Conservation (phyloP, 2,329 filamentous ascomycete genomes). For the Arthrobotrys sinensis region DNA sequence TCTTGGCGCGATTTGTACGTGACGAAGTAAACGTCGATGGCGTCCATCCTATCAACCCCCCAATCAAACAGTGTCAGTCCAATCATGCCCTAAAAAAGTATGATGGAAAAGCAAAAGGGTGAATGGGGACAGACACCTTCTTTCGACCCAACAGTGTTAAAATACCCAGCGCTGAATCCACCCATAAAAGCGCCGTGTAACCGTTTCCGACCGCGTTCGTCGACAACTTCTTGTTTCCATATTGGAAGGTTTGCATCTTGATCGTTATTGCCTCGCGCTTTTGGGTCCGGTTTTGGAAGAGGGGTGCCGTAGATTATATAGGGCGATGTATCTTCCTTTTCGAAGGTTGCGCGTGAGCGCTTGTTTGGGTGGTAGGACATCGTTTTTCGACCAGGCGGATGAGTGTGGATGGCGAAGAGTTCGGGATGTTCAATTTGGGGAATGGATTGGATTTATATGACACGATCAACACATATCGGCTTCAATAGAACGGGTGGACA, state of each 20-base stretch:
- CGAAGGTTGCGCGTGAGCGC: slow-evolving; percentile 83
- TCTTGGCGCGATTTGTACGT: slow-evolving; percentile 79
- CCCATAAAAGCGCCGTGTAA: slow-evolving; percentile 97
- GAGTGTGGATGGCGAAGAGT: not conserved
- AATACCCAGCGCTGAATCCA: slow-evolving; percentile 98
- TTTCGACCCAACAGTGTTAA: slow-evolving; percentile 97
- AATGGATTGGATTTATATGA: not conserved
- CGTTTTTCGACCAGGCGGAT: not conserved
- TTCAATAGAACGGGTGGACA: not conserved
- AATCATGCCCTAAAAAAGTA: slow-evolving; percentile 26
- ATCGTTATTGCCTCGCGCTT: slow-evolving; percentile 75
- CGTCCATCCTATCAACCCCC: slow-evolving; percentile 77
- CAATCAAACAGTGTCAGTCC: slow-evolving; percentile 49
- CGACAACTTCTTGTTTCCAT: slow-evolving; percentile 98
- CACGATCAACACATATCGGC: slow-evolving; percentile 23
- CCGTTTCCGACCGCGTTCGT: slow-evolving; percentile 90
- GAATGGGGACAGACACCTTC: slow-evolving; percentile 72
- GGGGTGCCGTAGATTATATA: slow-evolving; percentile 88
- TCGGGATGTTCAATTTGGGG: slow-evolving; percentile 1
- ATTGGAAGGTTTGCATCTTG: slow-evolving; percentile 89
- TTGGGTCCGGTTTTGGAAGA: slow-evolving; percentile 81
- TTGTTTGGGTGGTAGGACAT: slow-evolving; percentile 69
- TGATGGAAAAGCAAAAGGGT: not conserved
- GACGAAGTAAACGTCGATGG: slow-evolving; percentile 94
- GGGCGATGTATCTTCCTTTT: slow-evolving; percentile 75